phyloP scores from a whole-genome alignment of 2,329 filamentous ascomycete genomes.

The Coniochaeta ligniaria region DNA sequence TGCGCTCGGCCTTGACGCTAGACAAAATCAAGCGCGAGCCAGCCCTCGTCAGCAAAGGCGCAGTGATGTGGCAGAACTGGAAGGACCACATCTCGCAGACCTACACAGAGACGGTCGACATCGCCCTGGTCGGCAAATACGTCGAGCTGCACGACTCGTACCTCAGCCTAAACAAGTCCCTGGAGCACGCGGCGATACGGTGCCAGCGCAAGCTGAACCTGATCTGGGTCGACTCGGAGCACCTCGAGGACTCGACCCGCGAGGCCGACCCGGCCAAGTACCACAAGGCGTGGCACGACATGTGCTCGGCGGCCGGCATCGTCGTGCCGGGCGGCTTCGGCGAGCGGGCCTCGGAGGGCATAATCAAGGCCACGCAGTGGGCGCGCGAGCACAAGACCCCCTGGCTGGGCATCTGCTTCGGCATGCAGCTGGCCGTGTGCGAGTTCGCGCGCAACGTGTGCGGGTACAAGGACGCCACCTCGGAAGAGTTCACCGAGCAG shows the following conservation, averaged over 20 bases:
- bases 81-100: conserved; percentile 58
- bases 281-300: conserved; percentile 78
- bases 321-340: conserved; percentile 72
- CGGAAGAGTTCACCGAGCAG: conserved; percentile 46
- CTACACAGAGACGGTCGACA: conserved; percentile 63
- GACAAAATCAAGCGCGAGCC: conserved; percentile 46
- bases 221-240: conserved; percentile 75
- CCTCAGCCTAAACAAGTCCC: conserved; percentile 65
- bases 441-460: conserved; percentile 77
- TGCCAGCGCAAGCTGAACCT: conserved; percentile 74
- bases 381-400: conserved; percentile 75
- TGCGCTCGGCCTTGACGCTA: conserved; percentile 60
- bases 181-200: conserved; percentile 88
- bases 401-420: conserved; percentile 84
- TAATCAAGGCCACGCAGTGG: conserved; percentile 83
- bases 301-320: conserved; percentile 63
- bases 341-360: conserved; percentile 74
- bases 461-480: conserved; percentile 48
- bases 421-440: conserved; percentile 89
- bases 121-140: conserved; percentile 92
- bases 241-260: conserved; percentile 65
- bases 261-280: conserved; percentile 61
- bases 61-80: conserved; percentile 73
- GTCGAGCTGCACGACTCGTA: conserved; percentile 79
- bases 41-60: conserved; percentile 53